Conservation (phyloP, 2,329 filamentous ascomycete species). For the Periglandula ipomoeae region DNA sequence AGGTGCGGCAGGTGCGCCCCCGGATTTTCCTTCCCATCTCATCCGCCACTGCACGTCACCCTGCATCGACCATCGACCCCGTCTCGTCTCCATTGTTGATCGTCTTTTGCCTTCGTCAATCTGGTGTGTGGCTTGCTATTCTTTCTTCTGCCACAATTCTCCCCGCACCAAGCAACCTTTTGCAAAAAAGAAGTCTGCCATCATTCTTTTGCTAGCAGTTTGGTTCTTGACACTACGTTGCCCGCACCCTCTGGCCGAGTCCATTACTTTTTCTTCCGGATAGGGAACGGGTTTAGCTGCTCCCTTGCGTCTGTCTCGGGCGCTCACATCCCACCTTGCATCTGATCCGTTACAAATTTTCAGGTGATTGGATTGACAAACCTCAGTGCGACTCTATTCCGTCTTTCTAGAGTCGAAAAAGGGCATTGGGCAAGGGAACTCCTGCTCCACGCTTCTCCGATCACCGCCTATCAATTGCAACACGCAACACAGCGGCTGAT, state of each 20-base stretch:
- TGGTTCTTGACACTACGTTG: neutral
- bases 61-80: neutral
- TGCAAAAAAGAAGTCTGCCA: neutral
- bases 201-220: too few species aligned
- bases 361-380: too few species aligned
- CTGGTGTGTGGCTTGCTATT: neutral
- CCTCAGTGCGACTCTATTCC: neutral
- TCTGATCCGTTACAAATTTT: neutral
- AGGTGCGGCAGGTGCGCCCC: neutral
- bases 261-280: constrained; percentile 4
- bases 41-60: neutral
- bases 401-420: neutral
- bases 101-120: neutral
- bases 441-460: neutral
- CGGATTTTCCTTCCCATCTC: neutral
- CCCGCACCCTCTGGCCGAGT: neutral
- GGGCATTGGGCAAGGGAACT: too few species aligned
- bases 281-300: neutral
- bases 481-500: neutral
- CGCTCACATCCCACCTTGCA: constrained; percentile 4
- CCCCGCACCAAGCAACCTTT: neutral
- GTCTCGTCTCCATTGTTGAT: neutral
- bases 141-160: neutral
- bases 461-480: neutral
- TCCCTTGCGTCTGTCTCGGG: constrained; percentile 7